Evolutionary conservation across 306 rosid species (phyloP).

Genomic region (Cucumis cinereus): DNA sequence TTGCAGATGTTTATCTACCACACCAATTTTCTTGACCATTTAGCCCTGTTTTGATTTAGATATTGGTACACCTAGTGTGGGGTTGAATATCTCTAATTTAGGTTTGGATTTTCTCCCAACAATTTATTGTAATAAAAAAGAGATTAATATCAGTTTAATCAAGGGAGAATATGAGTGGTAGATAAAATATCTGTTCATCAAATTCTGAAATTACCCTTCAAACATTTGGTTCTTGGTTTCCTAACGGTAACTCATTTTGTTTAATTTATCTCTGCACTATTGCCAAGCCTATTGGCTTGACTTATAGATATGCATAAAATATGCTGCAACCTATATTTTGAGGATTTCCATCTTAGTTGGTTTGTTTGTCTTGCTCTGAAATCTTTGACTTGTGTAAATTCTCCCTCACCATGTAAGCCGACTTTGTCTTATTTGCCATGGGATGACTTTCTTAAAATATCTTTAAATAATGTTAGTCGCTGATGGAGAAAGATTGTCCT

Average conservation of each 20-base stretch:
- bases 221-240: not conserved
- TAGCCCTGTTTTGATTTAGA: not conserved
- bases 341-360: not conserved
- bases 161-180: not conserved
- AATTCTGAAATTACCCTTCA: not conserved
- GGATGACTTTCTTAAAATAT: not conserved
- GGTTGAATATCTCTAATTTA: not conserved
- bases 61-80: not conserved
- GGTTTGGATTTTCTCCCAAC: not conserved
- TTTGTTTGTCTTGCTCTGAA: not conserved
- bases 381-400: not conserved
- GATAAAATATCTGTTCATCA: not conserved
- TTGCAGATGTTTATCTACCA: not conserved
- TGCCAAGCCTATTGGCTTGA: not conserved
- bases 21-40: not conserved
- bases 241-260: not conserved
- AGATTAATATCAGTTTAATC: not conserved
- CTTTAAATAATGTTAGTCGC: not conserved
- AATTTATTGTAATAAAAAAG: not conserved
- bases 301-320: not conserved
- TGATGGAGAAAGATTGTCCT: not conserved
- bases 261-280: not conserved
- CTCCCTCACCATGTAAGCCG: not conserved
- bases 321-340: not conserved
- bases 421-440: not conserved